Conservation (phyloP, 805 yeast genomes). For the Candida anglica region DNA sequence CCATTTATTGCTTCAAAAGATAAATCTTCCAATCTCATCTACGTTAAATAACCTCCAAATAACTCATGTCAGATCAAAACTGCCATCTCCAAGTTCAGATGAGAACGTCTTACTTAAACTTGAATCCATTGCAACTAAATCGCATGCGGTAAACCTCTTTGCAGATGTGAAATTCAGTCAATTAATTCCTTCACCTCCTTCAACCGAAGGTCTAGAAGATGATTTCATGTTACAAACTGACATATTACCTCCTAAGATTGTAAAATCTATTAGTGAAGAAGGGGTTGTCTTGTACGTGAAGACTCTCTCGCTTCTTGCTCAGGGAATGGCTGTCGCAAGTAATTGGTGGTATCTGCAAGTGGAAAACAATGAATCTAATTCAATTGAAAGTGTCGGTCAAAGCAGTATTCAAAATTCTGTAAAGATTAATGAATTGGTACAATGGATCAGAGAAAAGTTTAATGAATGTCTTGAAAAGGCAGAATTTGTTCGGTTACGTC, state of each 20-base stretch:
- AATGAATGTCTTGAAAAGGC: constrained; percentile 89
- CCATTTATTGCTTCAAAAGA: constrained; percentile 29
- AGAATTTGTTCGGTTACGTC: constrained; percentile 62
- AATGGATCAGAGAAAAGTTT: constrained; percentile 87
- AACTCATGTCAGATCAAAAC: constrained; percentile 10
- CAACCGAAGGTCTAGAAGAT: constrained; percentile 36
- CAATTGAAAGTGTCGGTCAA: constrained; percentile 16
- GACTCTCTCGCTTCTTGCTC: constrained; percentile 74
- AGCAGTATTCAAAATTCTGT: constrained; percentile 19
- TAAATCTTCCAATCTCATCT: constrained; percentile 26
- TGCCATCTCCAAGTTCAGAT: constrained; percentile 20
- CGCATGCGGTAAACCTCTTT: constrained; percentile 81
- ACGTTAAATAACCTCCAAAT: constrained; percentile 17
- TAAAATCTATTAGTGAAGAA: constrained; percentile 69
- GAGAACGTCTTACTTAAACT: constrained; percentile 42
- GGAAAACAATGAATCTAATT: constrained; percentile 16
- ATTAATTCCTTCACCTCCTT: constrained; percentile 70
- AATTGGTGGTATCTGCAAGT: constrained; percentile 74
- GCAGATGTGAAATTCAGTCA: constrained; percentile 91
- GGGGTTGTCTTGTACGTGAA: constrained; percentile 84
- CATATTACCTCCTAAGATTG: constrained; percentile 52
- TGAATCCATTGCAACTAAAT: constrained; percentile 81
- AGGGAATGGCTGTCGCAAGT: constrained; percentile 81
- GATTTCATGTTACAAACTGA: constrained; percentile 35
- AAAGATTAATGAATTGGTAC: constrained; percentile 67